phyloP scores from a whole-genome alignment of 1,284 basidiomycete genomes.

The Heliocybe sulcata region DNA sequence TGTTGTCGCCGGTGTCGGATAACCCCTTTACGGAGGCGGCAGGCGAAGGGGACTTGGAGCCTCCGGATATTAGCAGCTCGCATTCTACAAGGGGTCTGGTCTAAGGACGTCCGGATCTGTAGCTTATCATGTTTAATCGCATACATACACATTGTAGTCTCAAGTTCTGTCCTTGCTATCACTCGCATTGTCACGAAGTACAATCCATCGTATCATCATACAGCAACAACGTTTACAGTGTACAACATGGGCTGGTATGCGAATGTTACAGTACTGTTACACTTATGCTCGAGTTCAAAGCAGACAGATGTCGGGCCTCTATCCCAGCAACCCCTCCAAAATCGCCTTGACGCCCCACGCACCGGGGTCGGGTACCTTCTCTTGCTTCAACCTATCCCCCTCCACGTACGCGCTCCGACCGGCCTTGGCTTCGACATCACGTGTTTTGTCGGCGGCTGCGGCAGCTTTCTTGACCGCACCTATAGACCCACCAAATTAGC shows the following conservation, averaged over 20 bases:
- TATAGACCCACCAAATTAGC: slow-evolving; percentile 32
- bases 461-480: slow-evolving; percentile 58
- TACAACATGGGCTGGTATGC: not conserved
- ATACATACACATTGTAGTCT: not conserved
- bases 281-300: not conserved
- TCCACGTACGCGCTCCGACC: slow-evolving; percentile 89
- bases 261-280: not conserved
- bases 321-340: slow-evolving; percentile 45
- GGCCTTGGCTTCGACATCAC: slow-evolving; percentile 75
- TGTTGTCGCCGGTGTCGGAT: not conserved
- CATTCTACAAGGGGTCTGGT: not conserved
- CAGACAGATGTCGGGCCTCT: not conserved
- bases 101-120: not conserved
- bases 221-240: not conserved
- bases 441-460: slow-evolving; percentile 69
- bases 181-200: not conserved
- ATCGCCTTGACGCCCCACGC: slow-evolving; percentile 86
- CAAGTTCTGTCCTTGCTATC: not conserved
- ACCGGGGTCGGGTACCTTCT: slow-evolving; percentile 80
- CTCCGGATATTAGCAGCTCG: not conserved
- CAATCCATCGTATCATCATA: not conserved
- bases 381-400: slow-evolving; percentile 59
- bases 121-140: not conserved
- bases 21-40: not conserved
- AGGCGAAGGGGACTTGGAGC: not conserved